Evolutionary conservation across 768 basidiomycete genomes (phyloP).

Genomic region (Lepiota venenata): DNA sequence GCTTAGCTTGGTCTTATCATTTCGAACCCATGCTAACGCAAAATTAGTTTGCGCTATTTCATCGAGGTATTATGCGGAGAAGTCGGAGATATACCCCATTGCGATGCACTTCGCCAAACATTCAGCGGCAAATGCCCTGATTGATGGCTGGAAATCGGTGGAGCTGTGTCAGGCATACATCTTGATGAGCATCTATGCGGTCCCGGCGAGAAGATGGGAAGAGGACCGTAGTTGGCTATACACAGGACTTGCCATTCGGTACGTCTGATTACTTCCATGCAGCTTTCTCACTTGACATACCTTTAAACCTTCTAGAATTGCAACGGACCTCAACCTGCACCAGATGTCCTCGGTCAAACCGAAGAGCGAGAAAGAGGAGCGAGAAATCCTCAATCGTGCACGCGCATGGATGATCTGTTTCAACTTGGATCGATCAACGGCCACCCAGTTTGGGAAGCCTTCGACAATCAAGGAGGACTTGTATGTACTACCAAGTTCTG

Average conservation of each 20-base stretch:
- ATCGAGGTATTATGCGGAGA: slow-evolving; percentile 74
- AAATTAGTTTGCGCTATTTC: slow-evolving; percentile 78
- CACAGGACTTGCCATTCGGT: slow-evolving; percentile 84
- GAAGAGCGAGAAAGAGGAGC: slow-evolving; percentile 70
- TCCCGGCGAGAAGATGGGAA: slow-evolving; percentile 82
- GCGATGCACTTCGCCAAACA: slow-evolving; percentile 89
- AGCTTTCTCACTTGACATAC: background rate
- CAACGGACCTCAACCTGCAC: slow-evolving; percentile 87
- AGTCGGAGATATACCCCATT: slow-evolving; percentile 81
- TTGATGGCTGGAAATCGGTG: slow-evolving; percentile 81
- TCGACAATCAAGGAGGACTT: slow-evolving; percentile 85
- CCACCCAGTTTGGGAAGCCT: slow-evolving; percentile 88
- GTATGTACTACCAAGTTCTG: slow-evolving; percentile 32
- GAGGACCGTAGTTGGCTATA: slow-evolving; percentile 91
- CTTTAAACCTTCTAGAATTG: slow-evolving; percentile 49
- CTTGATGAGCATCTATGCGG: slow-evolving; percentile 77
- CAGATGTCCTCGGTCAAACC: slow-evolving; percentile 57
- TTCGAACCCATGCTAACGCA: background rate
- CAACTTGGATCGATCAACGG: slow-evolving; percentile 83
- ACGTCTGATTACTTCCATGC: slow-evolving; percentile 8
- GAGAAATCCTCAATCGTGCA: slow-evolving; percentile 81
- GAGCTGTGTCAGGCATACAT: slow-evolving; percentile 92
- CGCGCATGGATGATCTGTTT: slow-evolving; percentile 92
- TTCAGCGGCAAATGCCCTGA: slow-evolving; percentile 75
- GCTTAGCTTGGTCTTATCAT: background rate